Percentiles rank a stretch among this genome's conserved stretches.
Evolutionary conservation across 2,329 filamentous ascomycete genomes (phyloP).

Genomic region (Akanthomyces muscarius): DNA sequence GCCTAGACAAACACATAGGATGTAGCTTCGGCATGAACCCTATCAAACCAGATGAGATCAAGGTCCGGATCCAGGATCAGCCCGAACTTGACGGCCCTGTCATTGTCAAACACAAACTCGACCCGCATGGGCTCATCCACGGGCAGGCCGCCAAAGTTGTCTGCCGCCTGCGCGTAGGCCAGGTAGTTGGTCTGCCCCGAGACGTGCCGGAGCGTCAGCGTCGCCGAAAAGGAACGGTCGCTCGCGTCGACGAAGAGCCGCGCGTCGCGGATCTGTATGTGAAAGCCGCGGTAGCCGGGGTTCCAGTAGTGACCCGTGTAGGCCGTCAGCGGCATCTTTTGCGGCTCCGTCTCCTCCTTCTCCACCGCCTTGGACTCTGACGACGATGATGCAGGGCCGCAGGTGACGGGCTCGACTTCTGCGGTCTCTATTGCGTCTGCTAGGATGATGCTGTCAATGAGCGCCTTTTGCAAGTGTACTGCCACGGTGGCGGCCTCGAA

Average conservation of each 20-base stretch:
- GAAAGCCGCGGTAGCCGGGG: constrained; percentile 8
- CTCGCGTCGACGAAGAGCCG: constrained; percentile 12
- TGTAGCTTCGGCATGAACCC: constrained; percentile 1
- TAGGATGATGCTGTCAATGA: not conserved
- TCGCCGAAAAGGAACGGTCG: constrained; percentile 1
- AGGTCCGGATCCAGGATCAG: constrained; percentile 2
- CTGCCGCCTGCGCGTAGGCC: not conserved
- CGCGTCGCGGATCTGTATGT: constrained; percentile 4
- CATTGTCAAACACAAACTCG: constrained; percentile 10
- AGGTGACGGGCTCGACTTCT: not conserved
- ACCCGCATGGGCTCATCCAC: not conserved
- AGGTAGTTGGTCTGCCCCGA: constrained; percentile 8
- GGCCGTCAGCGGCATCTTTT: constrained; percentile 3
- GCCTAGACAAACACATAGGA: not conserved
- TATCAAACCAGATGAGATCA: constrained; percentile 6
- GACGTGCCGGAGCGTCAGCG: constrained; percentile 5
- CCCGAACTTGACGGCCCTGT: constrained; percentile 3
- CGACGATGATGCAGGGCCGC: not conserved
- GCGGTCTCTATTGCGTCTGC: not conserved
- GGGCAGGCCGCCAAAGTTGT: not conserved
- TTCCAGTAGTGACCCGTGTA: constrained; percentile 13
- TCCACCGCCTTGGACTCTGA: not conserved
- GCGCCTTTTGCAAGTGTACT: not conserved
- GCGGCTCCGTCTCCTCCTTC: not conserved
- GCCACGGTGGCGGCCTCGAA: not conserved